phyloP scores from a whole-genome alignment of 2,329 filamentous ascomycete genomes.

The Botrytis fragariae region DNA sequence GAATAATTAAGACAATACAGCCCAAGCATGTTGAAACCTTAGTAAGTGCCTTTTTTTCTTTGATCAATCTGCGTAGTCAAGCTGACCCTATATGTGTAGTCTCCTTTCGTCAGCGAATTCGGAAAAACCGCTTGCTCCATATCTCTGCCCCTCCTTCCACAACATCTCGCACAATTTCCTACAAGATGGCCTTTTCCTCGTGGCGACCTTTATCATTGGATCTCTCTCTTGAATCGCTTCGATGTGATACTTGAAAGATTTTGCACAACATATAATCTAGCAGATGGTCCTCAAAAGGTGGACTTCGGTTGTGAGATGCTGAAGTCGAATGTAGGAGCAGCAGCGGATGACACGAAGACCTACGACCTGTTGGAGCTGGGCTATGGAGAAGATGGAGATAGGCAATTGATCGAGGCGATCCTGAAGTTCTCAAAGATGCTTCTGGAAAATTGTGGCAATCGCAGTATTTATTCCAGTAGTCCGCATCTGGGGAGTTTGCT shows the following conservation, averaged over 20 bases:
- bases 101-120: constrained; percentile 81
- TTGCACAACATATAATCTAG: constrained; percentile 75
- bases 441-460: constrained; percentile 91
- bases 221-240: constrained; percentile 88
- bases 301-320: constrained; percentile 70
- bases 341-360: constrained; percentile 47
- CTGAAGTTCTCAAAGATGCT: constrained; percentile 84
- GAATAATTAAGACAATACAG: constrained; percentile 66
- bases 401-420: constrained; percentile 73
- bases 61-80: not conserved
- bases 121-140: constrained; percentile 66
- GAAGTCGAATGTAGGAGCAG: constrained; percentile 46
- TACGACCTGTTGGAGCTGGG: constrained; percentile 55
- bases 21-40: constrained; percentile 65
- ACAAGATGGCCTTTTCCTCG: constrained; percentile 91
- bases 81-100: constrained; percentile 52
- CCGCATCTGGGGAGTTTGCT: constrained; percentile 83
- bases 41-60: constrained; percentile 47
- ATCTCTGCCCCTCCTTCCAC: constrained; percentile 73
- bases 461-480: constrained; percentile 94
- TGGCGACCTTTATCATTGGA: constrained; percentile 98
- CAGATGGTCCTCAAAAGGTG: constrained; percentile 74
- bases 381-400: constrained; percentile 73
- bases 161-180: constrained; percentile 76
- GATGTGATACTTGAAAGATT: constrained; percentile 83